Conservation (phyloP, 2,329 filamentous ascomycete genomes). For the Trematosphaeria pertusa region DNA sequence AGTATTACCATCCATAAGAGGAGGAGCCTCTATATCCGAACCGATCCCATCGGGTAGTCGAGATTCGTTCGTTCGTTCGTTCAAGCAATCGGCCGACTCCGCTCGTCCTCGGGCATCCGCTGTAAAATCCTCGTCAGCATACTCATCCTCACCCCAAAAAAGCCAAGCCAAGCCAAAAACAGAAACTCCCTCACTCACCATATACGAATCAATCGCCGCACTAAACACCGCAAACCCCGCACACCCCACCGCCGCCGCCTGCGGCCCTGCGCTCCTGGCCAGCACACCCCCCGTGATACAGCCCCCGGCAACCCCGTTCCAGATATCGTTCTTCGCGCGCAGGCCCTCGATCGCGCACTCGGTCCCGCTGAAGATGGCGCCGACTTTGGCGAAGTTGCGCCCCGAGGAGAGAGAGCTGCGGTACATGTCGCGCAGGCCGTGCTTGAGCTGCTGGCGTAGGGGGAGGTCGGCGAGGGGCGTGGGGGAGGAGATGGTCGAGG, state of each 20-base stretch:
- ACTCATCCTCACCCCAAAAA: slow-evolving; percentile 39
- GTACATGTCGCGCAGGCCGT: slow-evolving; percentile 96
- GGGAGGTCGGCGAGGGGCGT: slow-evolving; percentile 69
- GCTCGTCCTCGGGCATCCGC: slow-evolving; percentile 50
- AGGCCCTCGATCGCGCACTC: slow-evolving; percentile 95
- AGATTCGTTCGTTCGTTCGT: background rate
- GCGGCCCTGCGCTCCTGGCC: slow-evolving; percentile 84
- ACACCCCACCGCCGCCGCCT: slow-evolving; percentile 86
- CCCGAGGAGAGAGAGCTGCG: slow-evolving; percentile 79
- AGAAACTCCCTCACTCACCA: slow-evolving; percentile 54
- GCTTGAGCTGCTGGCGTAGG: slow-evolving; percentile 79
- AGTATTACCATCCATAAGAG: too few species aligned
- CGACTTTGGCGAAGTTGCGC: slow-evolving; percentile 93
- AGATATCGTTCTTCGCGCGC: slow-evolving; percentile 91
- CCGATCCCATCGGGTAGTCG: too few species aligned
- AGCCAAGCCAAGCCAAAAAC: background rate
- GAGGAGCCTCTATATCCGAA: too few species aligned
- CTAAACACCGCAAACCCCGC: slow-evolving; percentile 93
- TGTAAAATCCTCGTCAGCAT: slow-evolving; percentile 11
- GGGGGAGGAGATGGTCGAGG: slow-evolving; percentile 61
- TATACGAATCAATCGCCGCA: slow-evolving; percentile 89
- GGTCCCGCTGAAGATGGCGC: slow-evolving; percentile 87
- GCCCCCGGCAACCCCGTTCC: slow-evolving; percentile 85
- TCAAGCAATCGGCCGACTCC: slow-evolving; percentile 48
- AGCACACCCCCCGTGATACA: slow-evolving; percentile 91